Percentiles rank a stretch among this genome's conserved stretches.
Conservation (phyloP, 352 stramenopile species). For the Phytophthora kernoviae region DNA sequence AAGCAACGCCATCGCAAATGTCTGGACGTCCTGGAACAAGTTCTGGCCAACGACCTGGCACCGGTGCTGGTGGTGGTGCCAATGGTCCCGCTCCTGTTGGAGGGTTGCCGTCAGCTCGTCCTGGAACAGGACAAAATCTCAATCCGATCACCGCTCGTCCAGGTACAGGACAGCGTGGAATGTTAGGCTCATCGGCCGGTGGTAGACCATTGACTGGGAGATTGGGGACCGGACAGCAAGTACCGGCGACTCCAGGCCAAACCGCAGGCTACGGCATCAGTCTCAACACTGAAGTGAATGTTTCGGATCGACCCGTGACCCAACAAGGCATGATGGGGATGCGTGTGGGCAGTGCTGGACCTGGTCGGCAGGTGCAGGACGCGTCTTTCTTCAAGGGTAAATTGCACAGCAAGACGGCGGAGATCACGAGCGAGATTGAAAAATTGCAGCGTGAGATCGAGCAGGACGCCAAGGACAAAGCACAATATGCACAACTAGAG, state of each 20-base stretch:
- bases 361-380: constrained; percentile 87
- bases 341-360: constrained; percentile 71
- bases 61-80: constrained; percentile 40
- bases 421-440: constrained; percentile 85
- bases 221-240: constrained; percentile 56
- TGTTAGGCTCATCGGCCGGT: constrained; percentile 52
- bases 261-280: constrained; percentile 76
- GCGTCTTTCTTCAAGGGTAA: constrained; percentile 90
- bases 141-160: constrained; percentile 66
- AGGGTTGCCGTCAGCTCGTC: constrained; percentile 34
- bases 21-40: constrained; percentile 50
- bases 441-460: constrained; percentile 85
- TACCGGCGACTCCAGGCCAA: constrained; percentile 64
- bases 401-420: constrained; percentile 89
- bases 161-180: constrained; percentile 56
- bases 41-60: constrained; percentile 62
- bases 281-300: constrained; percentile 91
- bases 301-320: constrained; percentile 91
- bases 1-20: constrained; percentile 15
- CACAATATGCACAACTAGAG: constrained; percentile 87
- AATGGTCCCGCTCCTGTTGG: constrained; percentile 20
- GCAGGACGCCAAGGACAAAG: constrained; percentile 87
- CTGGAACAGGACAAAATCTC: constrained; percentile 62
- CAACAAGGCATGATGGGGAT: constrained; percentile 94
- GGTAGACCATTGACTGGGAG: constrained; percentile 59